Conservation (phyloP, 768 basidiomycete genomes). For the Tephrocybe sp. region DNA sequence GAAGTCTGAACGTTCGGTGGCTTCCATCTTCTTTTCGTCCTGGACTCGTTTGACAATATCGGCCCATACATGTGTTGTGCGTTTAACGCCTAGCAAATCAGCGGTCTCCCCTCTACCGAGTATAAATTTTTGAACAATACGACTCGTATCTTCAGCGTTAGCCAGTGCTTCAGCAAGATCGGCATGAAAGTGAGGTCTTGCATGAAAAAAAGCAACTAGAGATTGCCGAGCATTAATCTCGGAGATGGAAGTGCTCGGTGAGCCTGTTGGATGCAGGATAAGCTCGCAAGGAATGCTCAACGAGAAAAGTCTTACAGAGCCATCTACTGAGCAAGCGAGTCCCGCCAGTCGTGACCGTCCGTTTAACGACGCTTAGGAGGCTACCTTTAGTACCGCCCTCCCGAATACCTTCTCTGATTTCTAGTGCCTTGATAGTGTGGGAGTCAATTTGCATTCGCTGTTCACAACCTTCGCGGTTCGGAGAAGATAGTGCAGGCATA, state of each 20-base stretch:
- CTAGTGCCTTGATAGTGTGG: constrained; percentile 86
- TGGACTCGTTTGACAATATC: constrained; percentile 48
- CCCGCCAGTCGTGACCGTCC: constrained; percentile 78
- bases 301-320: constrained; percentile 63
- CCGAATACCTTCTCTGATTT: constrained; percentile 72
- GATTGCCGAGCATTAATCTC: constrained; percentile 77
- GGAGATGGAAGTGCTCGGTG: constrained; percentile 73
- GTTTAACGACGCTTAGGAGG: constrained; percentile 70
- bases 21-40: constrained; percentile 59
- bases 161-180: constrained; percentile 60
- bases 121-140: constrained; percentile 76
- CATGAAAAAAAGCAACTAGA: constrained; percentile 71
- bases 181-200: constrained; percentile 58
- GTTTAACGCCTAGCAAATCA: constrained; percentile 66
- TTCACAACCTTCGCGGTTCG: constrained; percentile 52
- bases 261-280: constrained; percentile 48
- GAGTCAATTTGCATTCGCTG: constrained; percentile 87
- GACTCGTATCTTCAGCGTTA: constrained; percentile 66
- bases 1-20: constrained; percentile 28
- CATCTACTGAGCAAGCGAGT: constrained; percentile 73
- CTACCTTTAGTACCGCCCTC: constrained; percentile 78
- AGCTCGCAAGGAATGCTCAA: constrained; percentile 14
- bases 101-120: constrained; percentile 63
- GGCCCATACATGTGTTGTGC: constrained; percentile 62
- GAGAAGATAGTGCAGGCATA: constrained; percentile 64